Base-by-base conservation (phyloP, 306 rosid genomes). In the Mimosa bimucronata region DNA sequence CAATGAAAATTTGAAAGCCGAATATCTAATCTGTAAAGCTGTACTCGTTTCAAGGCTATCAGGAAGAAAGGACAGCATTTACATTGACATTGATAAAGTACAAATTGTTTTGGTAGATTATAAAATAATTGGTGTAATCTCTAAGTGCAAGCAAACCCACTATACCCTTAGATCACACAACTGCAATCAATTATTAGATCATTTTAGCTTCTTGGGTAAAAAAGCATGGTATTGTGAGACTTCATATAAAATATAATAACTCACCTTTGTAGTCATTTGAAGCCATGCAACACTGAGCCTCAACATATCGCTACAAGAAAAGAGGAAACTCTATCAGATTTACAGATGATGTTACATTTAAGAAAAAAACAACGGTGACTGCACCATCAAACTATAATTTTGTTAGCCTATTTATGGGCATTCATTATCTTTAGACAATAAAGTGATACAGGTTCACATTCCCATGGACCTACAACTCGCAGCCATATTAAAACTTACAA, bases 261-360 rank as follows among this genome's bases (percentile, higher is more conserved):
- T 86, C 86, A 96, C 99, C 99, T 89, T 89, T 96, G 83, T 93
- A 96, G 86, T 93, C 97, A 80, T 96, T 96, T 77, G 94, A 87
- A 72, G 97, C 94, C 62, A 96, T 77, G 80, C 91, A 91, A 83
- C 99, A 96, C 68, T 93, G 99, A 83, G 98, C 98, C 88, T 96
- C 99, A 73, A 93, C 97, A 78, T 96, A 96, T 31, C 99, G 93
- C 99, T 96, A 88, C 88, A 87, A 55, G 52, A 23, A 87, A 57
- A 37, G 81, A 40, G 66, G 48, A 75, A 78, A 77, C 48, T 70
- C 5, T 69, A 65, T 78, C 65, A 77, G 55, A 64, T 4, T 71
- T 71, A 48, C 71, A 66, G 30, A 65, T 48, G 19, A 70, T 40
- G 30, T 68, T 31, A 50, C 44, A 28, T 26, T 77, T 19, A 38